phyloP scores from a whole-genome alignment of 2,329 filamentous ascomycete species.

The Talaromyces sp. region DNA sequence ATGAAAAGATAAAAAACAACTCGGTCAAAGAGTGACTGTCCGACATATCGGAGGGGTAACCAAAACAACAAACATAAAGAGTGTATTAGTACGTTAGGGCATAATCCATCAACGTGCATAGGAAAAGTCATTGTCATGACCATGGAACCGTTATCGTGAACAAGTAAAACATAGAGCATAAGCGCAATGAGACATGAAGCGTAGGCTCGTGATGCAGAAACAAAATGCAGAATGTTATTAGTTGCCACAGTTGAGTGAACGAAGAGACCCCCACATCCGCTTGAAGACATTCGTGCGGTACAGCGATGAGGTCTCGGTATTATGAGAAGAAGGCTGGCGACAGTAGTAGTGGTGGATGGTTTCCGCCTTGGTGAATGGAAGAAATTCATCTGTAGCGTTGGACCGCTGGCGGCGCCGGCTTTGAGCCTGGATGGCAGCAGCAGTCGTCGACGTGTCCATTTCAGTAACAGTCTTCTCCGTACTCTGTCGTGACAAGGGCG shows the following conservation, averaged over 20 bases:
- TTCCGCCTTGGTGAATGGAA: conserved; percentile 19
- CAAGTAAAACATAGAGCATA: conserved; percentile 2
- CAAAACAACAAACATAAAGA: neutral
- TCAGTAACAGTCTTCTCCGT: conserved; percentile 18
- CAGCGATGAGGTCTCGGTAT: conserved; percentile 5
- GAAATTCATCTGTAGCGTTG: conserved; percentile 19
- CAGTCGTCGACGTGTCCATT: conserved; percentile 26
- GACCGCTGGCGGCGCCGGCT: conserved; percentile 27
- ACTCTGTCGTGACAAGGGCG: conserved; percentile 21
- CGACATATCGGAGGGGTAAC: neutral
- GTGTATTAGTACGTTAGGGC: neutral
- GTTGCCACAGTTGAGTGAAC: conserved; percentile 20
- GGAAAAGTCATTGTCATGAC: neutral
- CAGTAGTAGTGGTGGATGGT: conserved; percentile 26
- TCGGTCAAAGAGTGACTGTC: neutral
- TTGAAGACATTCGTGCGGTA: conserved; percentile 6
- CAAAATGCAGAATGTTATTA: neutral
- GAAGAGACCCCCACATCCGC: conserved; percentile 12
- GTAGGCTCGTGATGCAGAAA: conserved; percentile 6
- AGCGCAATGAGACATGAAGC: conserved; percentile 8
- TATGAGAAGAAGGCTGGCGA: conserved; percentile 20
- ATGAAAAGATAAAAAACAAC: neutral
- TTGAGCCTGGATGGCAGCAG: conserved; percentile 31
- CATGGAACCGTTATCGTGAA: conserved; percentile 2
- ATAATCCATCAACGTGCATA: neutral